Conservation (phyloP, 2,329 filamentous ascomycete genomes). For the Penicillium occitanis region DNA sequence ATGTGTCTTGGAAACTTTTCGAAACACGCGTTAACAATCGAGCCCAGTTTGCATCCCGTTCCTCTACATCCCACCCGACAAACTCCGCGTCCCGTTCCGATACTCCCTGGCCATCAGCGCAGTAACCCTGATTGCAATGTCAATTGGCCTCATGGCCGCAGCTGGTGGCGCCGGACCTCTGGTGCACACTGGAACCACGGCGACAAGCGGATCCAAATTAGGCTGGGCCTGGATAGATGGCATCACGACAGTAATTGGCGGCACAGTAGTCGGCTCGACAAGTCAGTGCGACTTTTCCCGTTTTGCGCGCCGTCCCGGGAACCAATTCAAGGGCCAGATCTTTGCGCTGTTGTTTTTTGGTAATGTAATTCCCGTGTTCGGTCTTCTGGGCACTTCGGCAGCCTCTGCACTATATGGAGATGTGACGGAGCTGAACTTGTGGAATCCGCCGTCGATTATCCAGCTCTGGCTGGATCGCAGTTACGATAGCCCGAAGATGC, state of each 20-base stretch:
- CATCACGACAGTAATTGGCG: conserved; percentile 46
- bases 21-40: not conserved
- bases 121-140: conserved; percentile 27
- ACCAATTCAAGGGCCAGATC: conserved; percentile 45
- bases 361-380: conserved; percentile 41
- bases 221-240: conserved; percentile 43
- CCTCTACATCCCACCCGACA: conserved; percentile 46
- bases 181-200: conserved; percentile 21
- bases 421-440: conserved; percentile 30
- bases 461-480: conserved; percentile 39
- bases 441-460: conserved; percentile 47
- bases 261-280: conserved; percentile 47
- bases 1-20: too few species aligned
- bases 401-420: conserved; percentile 35
- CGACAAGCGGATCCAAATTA: conserved; percentile 24
- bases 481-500: conserved; percentile 32
- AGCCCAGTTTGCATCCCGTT: conserved; percentile 35
- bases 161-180: conserved; percentile 36
- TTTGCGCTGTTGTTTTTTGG: conserved; percentile 43
- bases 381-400: conserved; percentile 39
- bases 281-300: conserved; percentile 51
- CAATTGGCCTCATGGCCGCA: conserved; percentile 37
- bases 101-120: conserved; percentile 31
- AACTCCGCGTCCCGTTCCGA: conserved; percentile 29
- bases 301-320: conserved; percentile 42